Percentiles rank a stretch among this genome's conserved stretches.
phyloP scores from a whole-genome alignment of 1,139 yeast genomes.

The Saccharomyces hybrid region DNA sequence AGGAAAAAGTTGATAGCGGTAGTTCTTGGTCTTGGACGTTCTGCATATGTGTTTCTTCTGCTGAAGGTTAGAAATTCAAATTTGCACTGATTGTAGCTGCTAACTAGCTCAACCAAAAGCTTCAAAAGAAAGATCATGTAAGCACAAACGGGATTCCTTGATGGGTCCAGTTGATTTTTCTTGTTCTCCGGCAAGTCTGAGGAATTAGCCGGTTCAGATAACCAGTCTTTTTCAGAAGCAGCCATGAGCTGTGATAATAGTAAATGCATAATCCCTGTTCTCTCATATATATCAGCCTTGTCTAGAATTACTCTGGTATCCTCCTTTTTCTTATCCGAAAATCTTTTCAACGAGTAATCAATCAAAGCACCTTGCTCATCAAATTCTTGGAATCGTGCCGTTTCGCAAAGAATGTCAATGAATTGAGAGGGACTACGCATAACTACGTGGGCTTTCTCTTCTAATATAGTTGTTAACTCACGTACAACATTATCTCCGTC shows the following conservation, averaged over 20 bases:
- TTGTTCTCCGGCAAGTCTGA: slow-evolving; percentile 24
- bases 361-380: slow-evolving; percentile 34
- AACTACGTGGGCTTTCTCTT: slow-evolving; percentile 49
- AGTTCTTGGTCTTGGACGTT: slow-evolving; percentile 51
- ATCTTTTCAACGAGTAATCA: slow-evolving; percentile 24
- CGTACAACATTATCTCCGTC: slow-evolving; percentile 30
- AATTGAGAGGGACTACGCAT: slow-evolving; percentile 53
- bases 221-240: slow-evolving; percentile 46
- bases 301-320: slow-evolving; percentile 32
- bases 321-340: slow-evolving; percentile 32
- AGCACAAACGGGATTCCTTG: slow-evolving; percentile 46
- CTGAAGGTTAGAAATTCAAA: slow-evolving; percentile 75
- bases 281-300: slow-evolving; percentile 19
- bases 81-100: slow-evolving; percentile 75
- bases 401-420: slow-evolving; percentile 45
- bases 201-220: slow-evolving; percentile 31
- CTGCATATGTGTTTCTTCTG: slow-evolving; percentile 42
- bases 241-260: slow-evolving; percentile 60
- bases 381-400: slow-evolving; percentile 44
- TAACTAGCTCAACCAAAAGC: slow-evolving; percentile 59
- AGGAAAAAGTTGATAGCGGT: slow-evolving; percentile 71
- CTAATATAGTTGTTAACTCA: slow-evolving; percentile 48
- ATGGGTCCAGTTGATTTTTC: slow-evolving; percentile 32
- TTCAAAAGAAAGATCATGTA: slow-evolving; percentile 65
- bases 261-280: slow-evolving; percentile 54